Conservation (phyloP, 345 rosid genomes). For the Rhizophora apiculata region DNA sequence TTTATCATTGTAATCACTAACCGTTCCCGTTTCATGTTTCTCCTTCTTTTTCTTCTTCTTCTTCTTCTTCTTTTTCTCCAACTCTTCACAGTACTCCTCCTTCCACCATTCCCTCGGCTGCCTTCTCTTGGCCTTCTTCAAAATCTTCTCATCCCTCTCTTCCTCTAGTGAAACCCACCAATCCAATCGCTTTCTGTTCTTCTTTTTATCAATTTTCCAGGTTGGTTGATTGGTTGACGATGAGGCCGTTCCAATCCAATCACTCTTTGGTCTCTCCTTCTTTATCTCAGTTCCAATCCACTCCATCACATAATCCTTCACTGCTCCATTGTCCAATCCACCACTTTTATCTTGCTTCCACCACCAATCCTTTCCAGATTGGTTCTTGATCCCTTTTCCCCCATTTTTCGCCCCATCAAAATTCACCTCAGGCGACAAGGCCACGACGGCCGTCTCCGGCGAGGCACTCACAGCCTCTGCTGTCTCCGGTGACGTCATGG, state of each 20-base stretch:
- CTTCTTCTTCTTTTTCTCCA: constrained; percentile 55
- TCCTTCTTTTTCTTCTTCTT: constrained; percentile 50
- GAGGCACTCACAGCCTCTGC: constrained; percentile 26
- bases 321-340: constrained; percentile 38
- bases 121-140: constrained; percentile 49
- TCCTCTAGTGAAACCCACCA: constrained; percentile 35
- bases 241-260: constrained; percentile 35
- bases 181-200: constrained; percentile 21
- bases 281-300: constrained; percentile 80
- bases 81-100: constrained; percentile 77
- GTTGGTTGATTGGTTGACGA: constrained; percentile 25
- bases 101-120: constrained; percentile 88
- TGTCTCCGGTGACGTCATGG: constrained; percentile 45
- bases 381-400: constrained; percentile 22
- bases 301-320: constrained; percentile 76
- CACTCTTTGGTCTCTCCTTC: constrained; percentile 55
- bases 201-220: constrained; percentile 21
- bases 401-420: constrained; percentile 27
- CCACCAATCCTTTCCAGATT: constrained; percentile 69
- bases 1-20: constrained; percentile 32
- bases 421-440: constrained; percentile 34
- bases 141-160: constrained; percentile 24
- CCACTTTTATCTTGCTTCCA: constrained; percentile 50
- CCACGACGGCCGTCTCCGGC: constrained; percentile 25
- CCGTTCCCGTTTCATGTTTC: constrained; percentile 36